Evolutionary conservation across 768 basidiomycete species (phyloP).

Genomic region (Suillus subaureus): DNA sequence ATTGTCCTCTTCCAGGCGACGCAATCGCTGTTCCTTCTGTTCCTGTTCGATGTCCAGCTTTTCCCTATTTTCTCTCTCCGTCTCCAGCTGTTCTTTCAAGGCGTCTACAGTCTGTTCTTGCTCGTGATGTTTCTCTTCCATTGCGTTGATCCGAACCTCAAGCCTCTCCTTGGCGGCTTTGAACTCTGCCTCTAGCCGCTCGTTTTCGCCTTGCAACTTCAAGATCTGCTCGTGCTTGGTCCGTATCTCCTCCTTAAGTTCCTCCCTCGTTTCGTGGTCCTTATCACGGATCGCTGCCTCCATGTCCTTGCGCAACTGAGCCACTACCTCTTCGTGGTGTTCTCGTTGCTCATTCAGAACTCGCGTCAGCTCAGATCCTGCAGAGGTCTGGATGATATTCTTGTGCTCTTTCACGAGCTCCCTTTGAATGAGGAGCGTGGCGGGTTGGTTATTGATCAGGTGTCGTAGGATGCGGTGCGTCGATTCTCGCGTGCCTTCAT

Average conservation of each 20-base stretch:
- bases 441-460: slow-evolving; percentile 38
- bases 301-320: slow-evolving; percentile 43
- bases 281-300: slow-evolving; percentile 39
- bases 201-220: slow-evolving; percentile 1
- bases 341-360: slow-evolving; percentile 44
- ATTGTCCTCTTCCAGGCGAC: slow-evolving; percentile 1
- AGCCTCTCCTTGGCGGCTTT: slow-evolving; percentile 7
- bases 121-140: slow-evolving; percentile 8
- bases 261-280: slow-evolving; percentile 41
- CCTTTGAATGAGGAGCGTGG: slow-evolving; percentile 45
- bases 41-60: not conserved
- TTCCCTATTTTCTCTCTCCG: not conserved
- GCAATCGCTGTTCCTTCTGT: slow-evolving; percentile 2
- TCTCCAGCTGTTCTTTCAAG: slow-evolving; percentile 4
- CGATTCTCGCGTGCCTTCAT: slow-evolving; percentile 38
- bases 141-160: not conserved
- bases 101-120: not conserved
- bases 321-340: slow-evolving; percentile 43
- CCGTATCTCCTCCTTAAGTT: slow-evolving; percentile 35
- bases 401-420: slow-evolving; percentile 44
- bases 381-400: slow-evolving; percentile 45
- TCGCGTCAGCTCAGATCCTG: slow-evolving; percentile 46
- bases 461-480: slow-evolving; percentile 41
- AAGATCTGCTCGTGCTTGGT: slow-evolving; percentile 6
- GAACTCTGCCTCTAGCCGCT: slow-evolving; percentile 7